A percentile compares a stretch with the other conserved stretches of the same genome.
phyloP scores from a whole-genome alignment of 495 filamentous ascomycete genomes.

The Apiosordaria backusii region DNA sequence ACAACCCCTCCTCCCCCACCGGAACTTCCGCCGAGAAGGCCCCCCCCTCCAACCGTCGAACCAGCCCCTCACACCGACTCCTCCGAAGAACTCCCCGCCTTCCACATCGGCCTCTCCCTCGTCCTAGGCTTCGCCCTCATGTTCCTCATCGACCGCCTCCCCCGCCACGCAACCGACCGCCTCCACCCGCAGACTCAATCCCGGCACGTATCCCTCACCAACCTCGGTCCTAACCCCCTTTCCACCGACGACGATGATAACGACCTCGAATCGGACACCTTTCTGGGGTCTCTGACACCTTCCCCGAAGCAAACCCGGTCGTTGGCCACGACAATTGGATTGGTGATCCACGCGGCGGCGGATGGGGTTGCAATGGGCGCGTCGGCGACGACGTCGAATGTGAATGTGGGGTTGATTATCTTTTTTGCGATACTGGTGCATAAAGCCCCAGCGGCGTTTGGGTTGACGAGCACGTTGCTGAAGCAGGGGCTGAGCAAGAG shows the following conservation, averaged over 20 bases:
- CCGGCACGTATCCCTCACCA: conserved; percentile 75
- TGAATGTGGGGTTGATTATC: conserved; percentile 76
- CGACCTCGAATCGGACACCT: conserved; percentile 49
- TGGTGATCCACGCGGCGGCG: conserved; percentile 96
- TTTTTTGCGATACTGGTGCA: conserved; percentile 97
- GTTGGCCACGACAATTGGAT: conserved; percentile 76
- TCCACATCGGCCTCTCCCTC: conserved; percentile 76
- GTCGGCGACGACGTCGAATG: conserved; percentile 66
- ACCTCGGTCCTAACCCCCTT: conserved; percentile 55
- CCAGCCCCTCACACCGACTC: no score
- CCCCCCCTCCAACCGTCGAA: neutral
- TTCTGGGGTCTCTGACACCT: conserved; percentile 48
- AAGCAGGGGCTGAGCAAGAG: conserved; percentile 87
- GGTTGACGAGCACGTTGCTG: conserved; percentile 80
- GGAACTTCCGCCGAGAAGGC: neutral
- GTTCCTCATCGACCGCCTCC: conserved; percentile 91
- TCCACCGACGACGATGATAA: conserved; percentile 10
- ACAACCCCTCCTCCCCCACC: conserved; percentile 13
- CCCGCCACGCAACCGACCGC: conserved; percentile 60
- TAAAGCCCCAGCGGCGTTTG: conserved; percentile 95
- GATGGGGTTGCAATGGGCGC: conserved; percentile 95
- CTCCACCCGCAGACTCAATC: conserved; percentile 51
- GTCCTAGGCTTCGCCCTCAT: conserved; percentile 91
- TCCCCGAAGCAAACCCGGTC: conserved; percentile 50
- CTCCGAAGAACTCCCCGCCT: conserved; percentile 46